A percentile compares a stretch with the other conserved stretches of the same genome.
Evolutionary conservation across 176 grass and related monocot species (phyloP).

Genomic region (Zoysia pacifica): DNA sequence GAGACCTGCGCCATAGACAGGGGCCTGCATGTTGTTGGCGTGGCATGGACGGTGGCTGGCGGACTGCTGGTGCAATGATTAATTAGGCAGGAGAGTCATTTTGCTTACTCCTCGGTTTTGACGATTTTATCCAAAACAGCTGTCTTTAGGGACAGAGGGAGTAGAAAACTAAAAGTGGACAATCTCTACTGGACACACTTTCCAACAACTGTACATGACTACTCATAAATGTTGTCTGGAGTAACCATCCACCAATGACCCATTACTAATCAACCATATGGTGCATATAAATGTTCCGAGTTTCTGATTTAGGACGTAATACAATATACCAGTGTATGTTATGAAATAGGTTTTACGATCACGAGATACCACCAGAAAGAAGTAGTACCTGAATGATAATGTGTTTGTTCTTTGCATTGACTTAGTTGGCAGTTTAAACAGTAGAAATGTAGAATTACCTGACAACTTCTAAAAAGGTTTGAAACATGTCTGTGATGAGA

Average conservation of each 20-base stretch:
- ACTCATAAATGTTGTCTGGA: slow-evolving; percentile 5
- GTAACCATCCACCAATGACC: not conserved
- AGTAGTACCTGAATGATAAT: slow-evolving; percentile 16
- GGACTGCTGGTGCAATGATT: too few species aligned
- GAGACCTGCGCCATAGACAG: too few species aligned
- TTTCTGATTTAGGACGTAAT: slow-evolving; percentile 3
- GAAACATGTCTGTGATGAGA: slow-evolving; percentile 97
- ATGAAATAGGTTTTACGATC: not conserved
- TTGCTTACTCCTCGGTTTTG: too few species aligned
- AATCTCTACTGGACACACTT: slow-evolving; percentile 3
- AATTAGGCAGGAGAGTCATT: too few species aligned
- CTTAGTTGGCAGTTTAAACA: slow-evolving; percentile 7
- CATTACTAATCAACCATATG: slow-evolving; percentile 30
- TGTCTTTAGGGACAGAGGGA: too few species aligned
- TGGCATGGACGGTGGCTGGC: too few species aligned
- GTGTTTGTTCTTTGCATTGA: not conserved
- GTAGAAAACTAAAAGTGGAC: slow-evolving; percentile 21
- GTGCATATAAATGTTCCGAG: not conserved
- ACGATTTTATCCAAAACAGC: too few species aligned
- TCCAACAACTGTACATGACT: slow-evolving; percentile 8
- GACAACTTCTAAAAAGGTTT: slow-evolving; percentile 67
- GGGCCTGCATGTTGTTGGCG: too few species aligned
- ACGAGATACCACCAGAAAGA: not conserved
- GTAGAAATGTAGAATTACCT: slow-evolving; percentile 52
- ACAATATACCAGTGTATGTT: not conserved